These are phyloP conservation scores for Lunasporangiospora selenospora DNA, from an alignment of 192 early-diverging fungal species.

Conservation along the genomic window DNA sequence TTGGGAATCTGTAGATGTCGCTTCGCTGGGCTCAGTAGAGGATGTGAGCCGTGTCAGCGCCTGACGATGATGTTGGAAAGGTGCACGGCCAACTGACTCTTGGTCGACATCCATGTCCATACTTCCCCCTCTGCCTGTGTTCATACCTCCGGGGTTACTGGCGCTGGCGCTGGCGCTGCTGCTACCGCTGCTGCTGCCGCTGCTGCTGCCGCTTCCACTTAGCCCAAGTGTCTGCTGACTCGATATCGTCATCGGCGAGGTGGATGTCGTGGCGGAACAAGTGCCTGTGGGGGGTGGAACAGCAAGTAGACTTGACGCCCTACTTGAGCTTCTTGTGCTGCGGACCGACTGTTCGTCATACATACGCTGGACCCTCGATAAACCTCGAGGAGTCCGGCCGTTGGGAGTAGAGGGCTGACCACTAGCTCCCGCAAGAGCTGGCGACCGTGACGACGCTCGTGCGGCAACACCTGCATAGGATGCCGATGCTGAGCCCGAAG, in stretches of 20 bases:
- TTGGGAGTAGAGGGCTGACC: not conserved
- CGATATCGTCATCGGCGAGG: too few species aligned
- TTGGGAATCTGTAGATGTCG: too few species aligned
- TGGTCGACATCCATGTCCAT: constrained; percentile 41
- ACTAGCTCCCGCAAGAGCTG: not conserved
- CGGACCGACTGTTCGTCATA: constrained; percentile 42
- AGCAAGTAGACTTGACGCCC: constrained; percentile 32
- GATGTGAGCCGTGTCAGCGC: too few species aligned
- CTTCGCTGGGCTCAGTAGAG: too few species aligned
- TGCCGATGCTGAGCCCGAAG: too few species aligned
- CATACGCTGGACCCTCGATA: constrained; percentile 37
- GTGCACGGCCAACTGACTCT: constrained; percentile 12
- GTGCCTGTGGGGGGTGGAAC: not conserved
- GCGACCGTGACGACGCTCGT: constrained; percentile 13
- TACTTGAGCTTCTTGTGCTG: constrained; percentile 32
- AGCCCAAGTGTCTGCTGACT: too few species aligned
- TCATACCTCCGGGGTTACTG: too few species aligned
- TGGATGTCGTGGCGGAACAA: not conserved
- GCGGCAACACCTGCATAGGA: not conserved
- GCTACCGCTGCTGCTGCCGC: too few species aligned
- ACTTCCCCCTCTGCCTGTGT: too few species aligned
- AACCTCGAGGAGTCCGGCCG: constrained; percentile 36
- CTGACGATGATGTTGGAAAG: too few species aligned
- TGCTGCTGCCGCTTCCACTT: too few species aligned
- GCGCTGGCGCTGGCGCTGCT: too few species aligned